Conservation (phyloP, 768 basidiomycete species). For the Naganishia kalamii region DNA sequence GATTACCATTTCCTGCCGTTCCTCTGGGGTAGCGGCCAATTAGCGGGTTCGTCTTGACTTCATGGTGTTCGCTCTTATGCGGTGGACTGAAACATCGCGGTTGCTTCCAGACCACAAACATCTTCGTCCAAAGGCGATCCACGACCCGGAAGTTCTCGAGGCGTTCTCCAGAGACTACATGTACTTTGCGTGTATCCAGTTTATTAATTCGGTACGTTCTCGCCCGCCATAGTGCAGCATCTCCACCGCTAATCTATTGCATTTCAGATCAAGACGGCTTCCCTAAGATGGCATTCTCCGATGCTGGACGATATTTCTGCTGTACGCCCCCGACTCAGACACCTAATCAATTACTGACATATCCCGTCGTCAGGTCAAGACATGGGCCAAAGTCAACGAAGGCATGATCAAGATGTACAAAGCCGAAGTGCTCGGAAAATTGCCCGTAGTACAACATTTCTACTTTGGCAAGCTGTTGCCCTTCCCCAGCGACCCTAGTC, state of each 20-base stretch:
- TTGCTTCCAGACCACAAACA: conserved; percentile 68
- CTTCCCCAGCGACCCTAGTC: conserved; percentile 29
- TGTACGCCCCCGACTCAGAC: conserved; percentile 44
- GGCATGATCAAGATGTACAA: conserved; percentile 98
- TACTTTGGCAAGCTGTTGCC: conserved; percentile 75
- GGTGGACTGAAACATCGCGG: not conserved
- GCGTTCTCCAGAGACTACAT: conserved; percentile 90
- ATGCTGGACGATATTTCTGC: conserved; percentile 98
- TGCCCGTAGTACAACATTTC: conserved; percentile 94
- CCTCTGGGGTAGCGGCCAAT: conserved; percentile 46
- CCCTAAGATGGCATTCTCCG: conserved; percentile 93
- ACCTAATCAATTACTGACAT: not conserved
- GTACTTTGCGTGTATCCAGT: conserved; percentile 90
- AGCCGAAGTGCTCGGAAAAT: conserved; percentile 88
- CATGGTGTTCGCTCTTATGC: not conserved
- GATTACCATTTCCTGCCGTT: conserved; percentile 96
- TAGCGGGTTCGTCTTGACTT: conserved; percentile 28
- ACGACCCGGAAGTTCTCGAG: conserved; percentile 81
- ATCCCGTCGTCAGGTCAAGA: conserved; percentile 41
- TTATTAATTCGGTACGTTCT: conserved; percentile 80
- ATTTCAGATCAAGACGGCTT: conserved; percentile 82
- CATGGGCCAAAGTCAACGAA: conserved; percentile 89
- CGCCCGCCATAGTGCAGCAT: too few species aligned
- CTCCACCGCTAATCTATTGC: too few species aligned
- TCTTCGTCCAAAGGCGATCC: conserved; percentile 84